Base-by-base conservation (phyloP, 805 yeast species). In the Teunomyces barrocoloradensis region DNA sequence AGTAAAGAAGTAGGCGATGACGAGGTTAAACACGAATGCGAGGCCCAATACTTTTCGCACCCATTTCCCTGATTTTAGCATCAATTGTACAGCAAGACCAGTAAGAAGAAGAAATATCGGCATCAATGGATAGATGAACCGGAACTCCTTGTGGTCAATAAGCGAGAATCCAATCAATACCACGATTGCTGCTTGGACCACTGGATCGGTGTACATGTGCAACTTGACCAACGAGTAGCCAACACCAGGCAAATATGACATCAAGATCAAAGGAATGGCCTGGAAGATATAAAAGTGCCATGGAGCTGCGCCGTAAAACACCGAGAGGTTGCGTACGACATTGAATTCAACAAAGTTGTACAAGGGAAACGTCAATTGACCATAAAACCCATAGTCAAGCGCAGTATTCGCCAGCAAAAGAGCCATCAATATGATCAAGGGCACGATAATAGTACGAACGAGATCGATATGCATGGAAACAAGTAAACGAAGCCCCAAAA, bases 201-300 rank as follows among this genome's bases (percentile, higher is more conserved):
- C 49, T 20, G 57, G 12, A 21, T 55, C 50, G 7, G 49, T 36
- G 43, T 53, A 52, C 25, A 51, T 47, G 12, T 47, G 50, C 35
- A 40, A 37, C n/a, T 23, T 34, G 18, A 32, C 28, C 25, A 52
- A 41, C 17, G 58, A 44, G 45, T 46, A 59, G 0, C 82, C 11
- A 48, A 82, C 74, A 28, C 84, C 71, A 0, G 97, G 96, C 2
- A 86, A 50, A 53, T 78, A 82, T 2, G 83, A 79, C 60, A 88
- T 77, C 44, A 86, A 63, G 42, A 91, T 64, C 7, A 92, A 68
- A 0, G 99, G 99, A 0, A 94, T 49, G 6, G 88, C 95, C 66
- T 94, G 97, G 5, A 78, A 62, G 2, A 92, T 32, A 64, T 94
- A 94, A 68, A 91, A 94, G 60, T 86, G 87, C 82, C 89, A 78